Evolutionary conservation across 495 filamentous ascomycete species (phyloP), one percentile per base, ranked within the genome.

Genomic region (Aspergillus haitiensis): DNA sequence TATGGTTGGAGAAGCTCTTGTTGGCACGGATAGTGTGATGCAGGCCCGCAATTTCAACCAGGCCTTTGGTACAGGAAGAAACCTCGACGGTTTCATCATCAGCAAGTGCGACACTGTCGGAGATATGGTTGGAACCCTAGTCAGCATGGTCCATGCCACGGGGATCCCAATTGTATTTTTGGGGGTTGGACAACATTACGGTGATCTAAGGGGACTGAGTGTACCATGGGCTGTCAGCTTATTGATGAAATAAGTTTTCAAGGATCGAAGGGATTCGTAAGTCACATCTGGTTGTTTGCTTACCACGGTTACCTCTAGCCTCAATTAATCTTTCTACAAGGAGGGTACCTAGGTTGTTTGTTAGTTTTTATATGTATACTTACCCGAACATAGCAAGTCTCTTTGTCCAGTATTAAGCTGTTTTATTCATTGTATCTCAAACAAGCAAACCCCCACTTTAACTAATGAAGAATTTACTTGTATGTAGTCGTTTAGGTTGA

Each of bases 71-170:
- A 78, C 82, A 3, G 89, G 84, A 33, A 82, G 92, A 62, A 84
- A 84, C 51, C 70, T 95, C 48, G 94, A 98, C 72, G 94, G 94
- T 3, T 98, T 98, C 68, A 96, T 98, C 65, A 97, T 98, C 67
- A 93, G 88, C 59, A 98, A 98, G 70, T 98, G 94, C 72, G 94
- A 98, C 75, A 98, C 94, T 1, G 94, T 98, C 45, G 94, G 94
- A 31, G 93, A 98, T 75, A 98, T 98, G 94, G 91, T 97, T 44
- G 94, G 94, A 33, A 96, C 91, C 5, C 74, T 98, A 62, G 94
- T 98, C 33, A 96, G 91, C 73, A 96, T 98, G 81, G 95, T 98
- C 44, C 93, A 97, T 78, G 93, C 94, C 12, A 98, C 95, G 4
- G 92, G 93, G 13, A 93, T 97, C 52, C 94, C 94, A 7, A 92